Base-by-base conservation (phyloP, 2,329 filamentous ascomycete genomes). In the Penicillium occitanis region DNA sequence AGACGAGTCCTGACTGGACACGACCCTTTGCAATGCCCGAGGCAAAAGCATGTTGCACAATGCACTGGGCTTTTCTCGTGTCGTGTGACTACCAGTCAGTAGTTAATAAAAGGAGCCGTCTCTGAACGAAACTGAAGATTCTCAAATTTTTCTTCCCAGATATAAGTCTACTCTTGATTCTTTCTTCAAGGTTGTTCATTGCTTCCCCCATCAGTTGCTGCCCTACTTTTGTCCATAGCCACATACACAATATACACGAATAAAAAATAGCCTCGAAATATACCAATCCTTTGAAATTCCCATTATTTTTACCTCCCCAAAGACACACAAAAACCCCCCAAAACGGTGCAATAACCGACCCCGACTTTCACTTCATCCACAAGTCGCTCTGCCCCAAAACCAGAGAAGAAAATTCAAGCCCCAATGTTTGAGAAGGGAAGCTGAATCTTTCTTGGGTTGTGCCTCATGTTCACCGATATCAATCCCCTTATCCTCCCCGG, bases 381-480 rank as follows among this genome's bases (percentile, higher is more conserved):
- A 61, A 51, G 59, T 61, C 59, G 59, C 59, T 61, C 59, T 51
- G 59, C 28, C 44, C 11, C 19, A 33, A n/a, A 61, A 61, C 22
- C 59, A 61, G 59, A 61, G 59, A 22, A 25, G 25, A 25, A 25
- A 25, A 25, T 3, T 25, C 25, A 2, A 25, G 25, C 3, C 25
- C 25, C 25, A 2, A 4, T 25, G 25, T 25, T 25, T 25, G 25
- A 25, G 25, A 25, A 25, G 25, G 25, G 25, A 25, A 25, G 25
- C 25, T 25, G 25, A 25, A 25, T 25, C 4, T 25, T 25, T 4
- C 59, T 61, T 61, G 59, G 59, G 59, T 61, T 48, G 59, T 61
- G 59, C 59, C 59, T 61, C 59, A 37, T 61, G 59, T 61, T 35
- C 53, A 61, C 59, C 59, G 50, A 61, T 40, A 61, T 61, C 33